A percentile compares a stretch with the other conserved stretches of the same genome.
phyloP scores from a whole-genome alignment of 2,329 filamentous ascomycete species.

The Fusarium sarcochroum region DNA sequence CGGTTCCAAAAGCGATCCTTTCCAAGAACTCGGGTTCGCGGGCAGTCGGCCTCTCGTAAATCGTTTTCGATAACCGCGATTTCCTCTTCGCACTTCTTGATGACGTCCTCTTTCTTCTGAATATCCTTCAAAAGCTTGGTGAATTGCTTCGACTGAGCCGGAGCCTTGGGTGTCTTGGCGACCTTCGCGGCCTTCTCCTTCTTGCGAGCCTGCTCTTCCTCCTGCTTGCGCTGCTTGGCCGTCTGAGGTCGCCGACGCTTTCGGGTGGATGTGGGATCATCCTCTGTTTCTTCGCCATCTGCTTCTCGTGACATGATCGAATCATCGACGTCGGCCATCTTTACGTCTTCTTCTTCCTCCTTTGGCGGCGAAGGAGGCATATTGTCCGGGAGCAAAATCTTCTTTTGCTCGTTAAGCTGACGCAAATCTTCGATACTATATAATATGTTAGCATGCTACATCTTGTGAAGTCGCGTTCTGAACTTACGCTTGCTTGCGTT shows the following conservation, averaged over 20 bases:
- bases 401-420: conserved; percentile 78
- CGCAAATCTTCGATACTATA: conserved; percentile 78
- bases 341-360: conserved; percentile 69
- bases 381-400: conserved; percentile 80
- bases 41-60: conserved; percentile 92
- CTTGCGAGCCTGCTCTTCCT: conserved; percentile 77
- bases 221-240: conserved; percentile 83
- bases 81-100: conserved; percentile 86
- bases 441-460: conserved; percentile 9
- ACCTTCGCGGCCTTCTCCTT: conserved; percentile 74
- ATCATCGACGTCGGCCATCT: conserved; percentile 75
- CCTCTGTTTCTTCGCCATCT: conserved; percentile 80
- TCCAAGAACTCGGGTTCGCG: conserved; percentile 88
- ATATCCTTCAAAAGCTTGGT: conserved; percentile 90
- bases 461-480: not conserved
- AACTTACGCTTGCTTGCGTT: conserved; percentile 76
- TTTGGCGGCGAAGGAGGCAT: conserved; percentile 75
- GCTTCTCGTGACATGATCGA: conserved; percentile 68
- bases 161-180: conserved; percentile 71
- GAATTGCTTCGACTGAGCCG: conserved; percentile 89
- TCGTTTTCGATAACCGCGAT: conserved; percentile 91
- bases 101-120: conserved; percentile 84
- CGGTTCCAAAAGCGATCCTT: conserved; percentile 98
- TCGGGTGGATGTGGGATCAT: conserved; percentile 69
- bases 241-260: conserved; percentile 68